A percentile compares a stretch with the other conserved stretches of the same genome.
These are phyloP conservation scores for Grigorovia yakushimaensis DNA, from an alignment of 805 yeast genomes.

Conservation along the genomic window DNA sequence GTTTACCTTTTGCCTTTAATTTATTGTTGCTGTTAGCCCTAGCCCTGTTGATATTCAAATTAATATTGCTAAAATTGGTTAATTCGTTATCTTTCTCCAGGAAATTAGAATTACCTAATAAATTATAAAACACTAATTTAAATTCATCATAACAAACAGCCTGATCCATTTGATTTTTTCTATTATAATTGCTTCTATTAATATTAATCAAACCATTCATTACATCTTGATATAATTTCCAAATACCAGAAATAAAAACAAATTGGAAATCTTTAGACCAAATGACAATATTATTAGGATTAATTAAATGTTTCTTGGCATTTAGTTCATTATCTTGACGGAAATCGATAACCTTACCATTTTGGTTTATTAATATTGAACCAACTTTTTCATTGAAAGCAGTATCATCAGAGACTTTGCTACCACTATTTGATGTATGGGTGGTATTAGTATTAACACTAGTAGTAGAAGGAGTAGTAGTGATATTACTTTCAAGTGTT, in stretches of 20 bases:
- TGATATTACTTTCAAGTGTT: neutral
- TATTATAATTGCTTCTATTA: neutral
- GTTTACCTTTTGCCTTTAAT: neutral
- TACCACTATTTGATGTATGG: neutral
- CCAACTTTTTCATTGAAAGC: neutral
- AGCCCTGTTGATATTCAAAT: constrained; percentile 3
- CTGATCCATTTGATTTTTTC: neutral
- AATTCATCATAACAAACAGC: constrained; percentile 4
- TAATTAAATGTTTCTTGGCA: constrained; percentile 9
- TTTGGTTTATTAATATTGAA: constrained; percentile 24
- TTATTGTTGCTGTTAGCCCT: neutral
- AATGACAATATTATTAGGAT: constrained; percentile 55
- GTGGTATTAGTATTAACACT: neutral
- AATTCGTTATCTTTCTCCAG: neutral
- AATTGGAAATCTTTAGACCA: constrained; percentile 83
- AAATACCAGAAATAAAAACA: constrained; percentile 78
- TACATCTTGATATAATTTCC: constrained; percentile 44
- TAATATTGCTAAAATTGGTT: neutral
- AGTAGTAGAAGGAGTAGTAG: neutral
- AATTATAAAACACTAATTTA: neutral
- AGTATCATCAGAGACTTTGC: neutral
- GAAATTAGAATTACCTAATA: neutral
- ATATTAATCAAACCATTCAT: constrained; percentile 17
- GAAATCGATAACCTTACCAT: constrained; percentile 21
- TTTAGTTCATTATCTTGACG: constrained; percentile 10